A percentile compares a stretch with the other conserved stretches of the same genome.
phyloP scores from a whole-genome alignment of 2,329 filamentous ascomycete species.

The Phoma sp. region DNA sequence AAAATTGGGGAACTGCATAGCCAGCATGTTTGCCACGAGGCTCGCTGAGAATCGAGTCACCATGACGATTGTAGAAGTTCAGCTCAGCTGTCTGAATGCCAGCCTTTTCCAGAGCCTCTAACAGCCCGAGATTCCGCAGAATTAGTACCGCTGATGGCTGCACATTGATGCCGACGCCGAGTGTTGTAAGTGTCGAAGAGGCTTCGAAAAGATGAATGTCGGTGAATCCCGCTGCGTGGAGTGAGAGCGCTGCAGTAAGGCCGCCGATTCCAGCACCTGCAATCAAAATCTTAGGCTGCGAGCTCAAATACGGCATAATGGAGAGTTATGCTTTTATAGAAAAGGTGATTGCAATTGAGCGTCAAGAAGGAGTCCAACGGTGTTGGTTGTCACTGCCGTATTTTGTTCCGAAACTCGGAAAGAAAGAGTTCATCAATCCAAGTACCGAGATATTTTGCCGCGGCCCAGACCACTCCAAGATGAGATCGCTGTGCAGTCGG shows the following conservation, averaged over 20 bases:
- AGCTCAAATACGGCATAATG: slow-evolving; percentile 28
- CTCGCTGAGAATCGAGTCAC: slow-evolving; percentile 52
- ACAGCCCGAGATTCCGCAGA: slow-evolving; percentile 52
- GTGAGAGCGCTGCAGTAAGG: slow-evolving; percentile 70
- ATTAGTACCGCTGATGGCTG: slow-evolving; percentile 55
- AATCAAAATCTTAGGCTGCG: slow-evolving; percentile 36
- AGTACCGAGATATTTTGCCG: slow-evolving; percentile 16
- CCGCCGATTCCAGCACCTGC: slow-evolving; percentile 72
- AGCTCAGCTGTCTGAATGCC: slow-evolving; percentile 53
- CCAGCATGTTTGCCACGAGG: slow-evolving; percentile 51
- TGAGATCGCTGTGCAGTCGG: background rate
- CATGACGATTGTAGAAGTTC: slow-evolving; percentile 54
- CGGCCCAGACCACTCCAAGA: slow-evolving; percentile 2
- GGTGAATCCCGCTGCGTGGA: slow-evolving; percentile 71
- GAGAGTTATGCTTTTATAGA: background rate
- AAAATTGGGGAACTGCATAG: slow-evolving; percentile 53
- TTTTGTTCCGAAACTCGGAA: slow-evolving; percentile 9
- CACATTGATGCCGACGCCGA: slow-evolving; percentile 56
- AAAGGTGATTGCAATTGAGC: background rate
- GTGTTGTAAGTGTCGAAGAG: slow-evolving; percentile 49
- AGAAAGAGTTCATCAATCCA: background rate
- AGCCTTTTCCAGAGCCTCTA: slow-evolving; percentile 49
- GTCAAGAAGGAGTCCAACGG: background rate
- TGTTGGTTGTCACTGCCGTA: background rate
- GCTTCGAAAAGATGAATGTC: slow-evolving; percentile 54